These are phyloP conservation scores for Sporobolomyces pararoseus DNA, from an alignment of 768 basidiomycete species.

Conservation along the genomic window DNA sequence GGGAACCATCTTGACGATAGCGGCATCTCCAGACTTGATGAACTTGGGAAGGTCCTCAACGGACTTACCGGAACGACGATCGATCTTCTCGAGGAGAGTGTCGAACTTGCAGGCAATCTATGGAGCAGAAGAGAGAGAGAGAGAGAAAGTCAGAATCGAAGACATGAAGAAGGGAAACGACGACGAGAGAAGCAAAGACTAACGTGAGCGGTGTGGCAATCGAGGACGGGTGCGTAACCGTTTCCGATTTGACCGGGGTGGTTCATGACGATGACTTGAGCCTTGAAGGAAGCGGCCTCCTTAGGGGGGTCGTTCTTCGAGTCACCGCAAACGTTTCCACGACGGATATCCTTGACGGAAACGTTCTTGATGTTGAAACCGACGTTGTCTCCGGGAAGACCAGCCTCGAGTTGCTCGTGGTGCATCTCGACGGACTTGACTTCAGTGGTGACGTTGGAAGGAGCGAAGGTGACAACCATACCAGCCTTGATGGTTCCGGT, in stretches of 20 bases:
- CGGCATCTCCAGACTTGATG: slow-evolving; percentile 99
- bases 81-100: slow-evolving; percentile 98
- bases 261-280: slow-evolving; percentile 99
- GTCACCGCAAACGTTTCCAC: slow-evolving; percentile 99
- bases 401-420: slow-evolving; percentile 86
- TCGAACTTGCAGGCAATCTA: slow-evolving; percentile 77
- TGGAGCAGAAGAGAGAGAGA: background rate
- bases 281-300: slow-evolving; percentile 98
- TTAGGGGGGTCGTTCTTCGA: slow-evolving; percentile 99
- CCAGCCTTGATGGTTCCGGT: slow-evolving; percentile 99
- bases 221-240: slow-evolving; percentile 97
- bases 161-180: background rate
- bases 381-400: slow-evolving; percentile 97
- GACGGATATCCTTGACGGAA: slow-evolving; percentile 99
- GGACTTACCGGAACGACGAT: slow-evolving; percentile 93
- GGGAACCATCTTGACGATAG: slow-evolving; percentile 73
- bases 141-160: background rate
- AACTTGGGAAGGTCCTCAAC: slow-evolving; percentile 87
- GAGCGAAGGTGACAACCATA: slow-evolving; percentile 97
- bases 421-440: slow-evolving; percentile 99
- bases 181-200: background rate
- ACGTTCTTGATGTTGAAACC: slow-evolving; percentile 98
- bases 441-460: slow-evolving; percentile 98
- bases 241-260: slow-evolving; percentile 99
- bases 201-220: slow-evolving; percentile 99